Evolutionary conservation across 2,329 filamentous ascomycete species (phyloP).

Genomic region (Cordyceps pruinosa): DNA sequence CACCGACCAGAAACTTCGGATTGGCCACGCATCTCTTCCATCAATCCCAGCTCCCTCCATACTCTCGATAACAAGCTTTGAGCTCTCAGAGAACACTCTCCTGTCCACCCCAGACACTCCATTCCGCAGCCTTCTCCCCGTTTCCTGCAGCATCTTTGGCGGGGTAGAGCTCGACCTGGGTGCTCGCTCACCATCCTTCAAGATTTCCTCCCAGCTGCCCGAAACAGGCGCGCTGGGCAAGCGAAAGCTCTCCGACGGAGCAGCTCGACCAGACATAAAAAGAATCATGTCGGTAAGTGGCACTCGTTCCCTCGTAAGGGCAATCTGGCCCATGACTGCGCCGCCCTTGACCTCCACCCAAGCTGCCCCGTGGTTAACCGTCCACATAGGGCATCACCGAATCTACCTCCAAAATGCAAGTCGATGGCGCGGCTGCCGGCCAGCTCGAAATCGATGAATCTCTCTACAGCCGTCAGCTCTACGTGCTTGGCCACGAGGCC

Average conservation of each 20-base stretch:
- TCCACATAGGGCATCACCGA: conserved; percentile 43
- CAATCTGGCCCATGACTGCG: background rate
- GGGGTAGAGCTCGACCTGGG: conserved; percentile 33
- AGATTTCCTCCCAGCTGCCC: conserved; percentile 26
- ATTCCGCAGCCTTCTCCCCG: conserved; percentile 5
- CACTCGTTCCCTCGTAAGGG: background rate
- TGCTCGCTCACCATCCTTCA: conserved; percentile 26
- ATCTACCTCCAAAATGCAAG: conserved; percentile 59
- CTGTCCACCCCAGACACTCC: background rate
- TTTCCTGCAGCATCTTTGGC: conserved; percentile 21
- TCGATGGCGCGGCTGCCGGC: conserved; percentile 52
- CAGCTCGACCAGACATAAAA: conserved; percentile 50
- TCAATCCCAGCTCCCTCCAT: background rate
- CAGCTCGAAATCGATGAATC: conserved; percentile 62
- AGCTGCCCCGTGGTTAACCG: conserved; percentile 13
- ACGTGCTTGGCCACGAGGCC: conserved; percentile 66
- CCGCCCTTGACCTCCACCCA: background rate
- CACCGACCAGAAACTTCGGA: background rate
- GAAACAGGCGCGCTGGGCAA: conserved; percentile 53
- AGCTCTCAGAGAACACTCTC: background rate
- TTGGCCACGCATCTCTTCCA: background rate
- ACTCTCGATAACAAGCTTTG: background rate
- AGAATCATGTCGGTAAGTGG: conserved; percentile 54
- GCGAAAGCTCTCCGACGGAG: conserved; percentile 58
- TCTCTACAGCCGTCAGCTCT: conserved; percentile 68